These are phyloP conservation scores for Trapa incisa DNA, from an alignment of 345 rosid genomes.

Conservation along the genomic window DNA sequence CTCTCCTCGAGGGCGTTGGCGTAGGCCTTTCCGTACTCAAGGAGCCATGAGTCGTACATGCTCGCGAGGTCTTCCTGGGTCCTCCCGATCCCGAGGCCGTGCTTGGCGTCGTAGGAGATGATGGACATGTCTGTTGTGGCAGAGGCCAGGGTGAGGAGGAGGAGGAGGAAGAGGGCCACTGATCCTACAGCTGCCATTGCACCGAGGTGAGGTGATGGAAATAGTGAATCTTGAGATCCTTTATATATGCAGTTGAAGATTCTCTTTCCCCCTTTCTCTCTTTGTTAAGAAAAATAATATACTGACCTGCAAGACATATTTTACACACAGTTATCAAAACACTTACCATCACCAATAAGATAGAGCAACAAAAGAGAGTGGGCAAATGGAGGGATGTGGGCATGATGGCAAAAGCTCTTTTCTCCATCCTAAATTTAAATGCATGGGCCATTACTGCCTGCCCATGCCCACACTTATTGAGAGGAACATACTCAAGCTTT, in stretches of 20 bases:
- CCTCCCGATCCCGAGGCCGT: slow-evolving; percentile 10
- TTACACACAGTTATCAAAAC: no score
- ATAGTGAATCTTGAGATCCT: background rate
- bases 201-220: background rate
- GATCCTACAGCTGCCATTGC: background rate
- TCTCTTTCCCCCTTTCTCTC: background rate
- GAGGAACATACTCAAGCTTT: background rate
- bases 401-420: background rate
- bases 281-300: background rate
- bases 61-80: slow-evolving; percentile 26
- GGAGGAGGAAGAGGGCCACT: background rate
- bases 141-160: background rate
- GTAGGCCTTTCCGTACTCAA: slow-evolving; percentile 21
- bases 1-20: slow-evolving; percentile 25
- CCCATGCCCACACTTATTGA: background rate
- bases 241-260: background rate
- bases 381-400: background rate
- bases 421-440: background rate
- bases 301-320: background rate
- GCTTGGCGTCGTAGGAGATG: slow-evolving; percentile 1
- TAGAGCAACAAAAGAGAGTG: background rate
- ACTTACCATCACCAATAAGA: no score
- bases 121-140: slow-evolving; percentile 5
- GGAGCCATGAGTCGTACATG: slow-evolving; percentile 27
- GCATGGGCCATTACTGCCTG: background rate